Base-by-base conservation (phyloP, 192 early-diverging fungal species). In the Paraglomus occultum region DNA sequence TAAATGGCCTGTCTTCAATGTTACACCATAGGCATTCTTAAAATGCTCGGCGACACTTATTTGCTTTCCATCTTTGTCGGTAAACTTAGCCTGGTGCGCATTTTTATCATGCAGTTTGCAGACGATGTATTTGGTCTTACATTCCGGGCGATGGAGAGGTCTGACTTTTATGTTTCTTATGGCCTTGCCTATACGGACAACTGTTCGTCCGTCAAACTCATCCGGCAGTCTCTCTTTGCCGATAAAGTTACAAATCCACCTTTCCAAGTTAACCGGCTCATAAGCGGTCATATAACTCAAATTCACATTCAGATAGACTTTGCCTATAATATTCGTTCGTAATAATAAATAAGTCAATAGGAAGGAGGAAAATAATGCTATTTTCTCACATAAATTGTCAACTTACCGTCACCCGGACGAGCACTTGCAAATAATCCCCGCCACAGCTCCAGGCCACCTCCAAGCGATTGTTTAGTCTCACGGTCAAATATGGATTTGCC, bases 401-500 rank as follows among this genome's bases (percentile, higher is more conserved):
- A 3, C 7, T 9, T 45, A 58, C 85, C 87, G 50, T 82, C 62
- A 1, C 88, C 84, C 0, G 93, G 90, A 0, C 88, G 82, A 38
- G 94, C 75, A 57, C 86, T 89, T 64, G 92, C 90, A 67, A 91
- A 92, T 67, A 92, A 88, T 7, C 94, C 94, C 55, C 86, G 84
- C 93, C 93, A 94, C 14, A 92, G 79, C 73, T 93, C 90, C 23
- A 91, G 77, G 20, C 93, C 91, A 18, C 92, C 88, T 4, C 79
- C 79, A 4, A 80, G 71, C 11, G 74, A 17, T 38, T 61, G 54
- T 8, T 73, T 57, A 44, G 66, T 71, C 6, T 51, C 31, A 12
- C 71, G 64, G 6, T 40, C 55, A 38, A 45, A 77, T 1, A 68
- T 74, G 0, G 73, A 77, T 43, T 76, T 68, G 15, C 73, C 73